phyloP scores from a whole-genome alignment of 192 early-diverging fungal species.

The Podila verticillata region DNA sequence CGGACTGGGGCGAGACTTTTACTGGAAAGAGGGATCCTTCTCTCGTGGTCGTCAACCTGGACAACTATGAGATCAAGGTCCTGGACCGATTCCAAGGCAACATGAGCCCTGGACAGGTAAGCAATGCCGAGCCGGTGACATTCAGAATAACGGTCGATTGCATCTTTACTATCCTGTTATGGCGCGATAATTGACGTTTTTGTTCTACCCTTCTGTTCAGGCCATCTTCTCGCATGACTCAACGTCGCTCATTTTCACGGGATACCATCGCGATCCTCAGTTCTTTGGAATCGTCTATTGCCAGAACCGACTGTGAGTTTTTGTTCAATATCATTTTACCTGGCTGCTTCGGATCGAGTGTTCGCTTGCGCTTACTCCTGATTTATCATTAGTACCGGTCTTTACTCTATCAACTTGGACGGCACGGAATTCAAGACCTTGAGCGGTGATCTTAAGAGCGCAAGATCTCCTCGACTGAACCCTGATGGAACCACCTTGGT shows the following conservation, averaged over 20 bases:
- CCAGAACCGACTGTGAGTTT: slow-evolving; percentile 66
- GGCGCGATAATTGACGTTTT: slow-evolving; percentile 2
- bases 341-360: neutral
- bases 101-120: slow-evolving; percentile 52
- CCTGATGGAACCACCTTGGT: slow-evolving; percentile 55
- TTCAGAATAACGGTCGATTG: slow-evolving; percentile 1
- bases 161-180: neutral
- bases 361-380: neutral
- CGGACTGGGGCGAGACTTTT: slow-evolving; percentile 80
- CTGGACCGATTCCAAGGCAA: slow-evolving; percentile 46
- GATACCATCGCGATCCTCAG: slow-evolving; percentile 66
- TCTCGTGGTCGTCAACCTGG: slow-evolving; percentile 65
- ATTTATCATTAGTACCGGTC: slow-evolving; percentile 40
- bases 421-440: slow-evolving; percentile 48
- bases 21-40: slow-evolving; percentile 64
- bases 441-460: slow-evolving; percentile 41
- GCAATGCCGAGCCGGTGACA: neutral
- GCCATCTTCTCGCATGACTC: slow-evolving; percentile 58
- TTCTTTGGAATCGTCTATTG: slow-evolving; percentile 73
- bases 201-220: slow-evolving; percentile 36
- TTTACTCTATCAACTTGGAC: slow-evolving; percentile 63
- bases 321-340: no score
- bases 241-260: slow-evolving; percentile 70
- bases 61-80: slow-evolving; percentile 40
- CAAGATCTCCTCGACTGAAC: slow-evolving; percentile 71